phyloP scores from a whole-genome alignment of 345 rosid genomes.

The Citrus glauca region DNA sequence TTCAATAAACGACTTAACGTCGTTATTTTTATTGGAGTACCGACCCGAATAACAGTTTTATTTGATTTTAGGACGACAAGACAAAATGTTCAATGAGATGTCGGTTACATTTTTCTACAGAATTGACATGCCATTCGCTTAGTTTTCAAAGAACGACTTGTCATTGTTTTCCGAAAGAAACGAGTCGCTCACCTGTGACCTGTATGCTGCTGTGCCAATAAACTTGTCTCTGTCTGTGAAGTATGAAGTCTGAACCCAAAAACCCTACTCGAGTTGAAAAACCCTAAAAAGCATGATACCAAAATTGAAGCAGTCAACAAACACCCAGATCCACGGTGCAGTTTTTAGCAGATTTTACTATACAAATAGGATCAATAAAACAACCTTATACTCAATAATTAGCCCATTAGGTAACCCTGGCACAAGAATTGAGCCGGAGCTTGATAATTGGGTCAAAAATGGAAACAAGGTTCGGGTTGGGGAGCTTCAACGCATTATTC shows the following conservation, averaged over 20 bases:
- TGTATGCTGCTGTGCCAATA: background rate
- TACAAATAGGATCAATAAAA: slow-evolving; percentile 51
- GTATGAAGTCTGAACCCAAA: too few species aligned
- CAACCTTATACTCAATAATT: slow-evolving; percentile 65
- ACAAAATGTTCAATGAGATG: too few species aligned
- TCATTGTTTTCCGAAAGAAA: background rate
- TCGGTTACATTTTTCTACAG: too few species aligned
- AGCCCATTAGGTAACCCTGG: slow-evolving; percentile 71
- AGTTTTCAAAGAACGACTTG: background rate
- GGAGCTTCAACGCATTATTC: slow-evolving; percentile 80
- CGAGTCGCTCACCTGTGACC: background rate
- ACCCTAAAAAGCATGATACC: slow-evolving; percentile 14
- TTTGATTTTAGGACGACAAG: too few species aligned
- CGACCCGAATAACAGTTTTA: background rate
- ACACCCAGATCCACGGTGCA: slow-evolving; percentile 29
- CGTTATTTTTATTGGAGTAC: background rate
- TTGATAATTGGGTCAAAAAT: slow-evolving; percentile 61
- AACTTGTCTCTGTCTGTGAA: background rate
- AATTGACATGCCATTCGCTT: background rate
- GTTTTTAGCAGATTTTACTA: slow-evolving; percentile 45
- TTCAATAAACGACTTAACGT: background rate
- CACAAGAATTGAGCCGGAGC: slow-evolving; percentile 57
- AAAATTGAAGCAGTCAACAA: slow-evolving; percentile 23
- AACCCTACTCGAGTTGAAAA: background rate
- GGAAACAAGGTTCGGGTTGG: slow-evolving; percentile 65